Conservation (phyloP, 2,329 filamentous ascomycete species). For the Bipolaris bicolor region DNA sequence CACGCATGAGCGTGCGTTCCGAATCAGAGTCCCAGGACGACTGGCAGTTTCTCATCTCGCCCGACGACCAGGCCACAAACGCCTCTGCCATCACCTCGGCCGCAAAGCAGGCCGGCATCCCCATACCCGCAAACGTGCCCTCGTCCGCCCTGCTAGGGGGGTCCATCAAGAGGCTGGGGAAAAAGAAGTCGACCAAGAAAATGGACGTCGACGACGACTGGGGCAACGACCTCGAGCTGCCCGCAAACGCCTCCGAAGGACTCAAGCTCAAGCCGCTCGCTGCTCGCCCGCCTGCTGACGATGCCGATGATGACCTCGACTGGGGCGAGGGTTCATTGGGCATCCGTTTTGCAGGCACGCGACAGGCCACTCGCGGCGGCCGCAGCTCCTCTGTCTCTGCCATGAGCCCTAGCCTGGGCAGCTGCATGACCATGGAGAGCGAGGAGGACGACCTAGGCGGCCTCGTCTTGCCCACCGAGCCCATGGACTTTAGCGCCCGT, state of each 20-base stretch:
- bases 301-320: slow-evolving; percentile 85
- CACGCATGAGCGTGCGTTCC: slow-evolving; percentile 81
- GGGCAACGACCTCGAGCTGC: slow-evolving; percentile 58
- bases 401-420: slow-evolving; percentile 90
- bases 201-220: slow-evolving; percentile 58
- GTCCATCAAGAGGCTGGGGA: slow-evolving; percentile 87
- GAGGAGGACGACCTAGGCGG: slow-evolving; percentile 92
- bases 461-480: slow-evolving; percentile 82
- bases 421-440: slow-evolving; percentile 88
- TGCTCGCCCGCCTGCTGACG: slow-evolving; percentile 53
- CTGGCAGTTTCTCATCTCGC: slow-evolving; percentile 82
- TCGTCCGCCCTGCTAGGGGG: slow-evolving; percentile 89
- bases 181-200: slow-evolving; percentile 53
- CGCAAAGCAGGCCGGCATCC: slow-evolving; percentile 87
- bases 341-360: slow-evolving; percentile 86
- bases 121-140: slow-evolving; percentile 84
- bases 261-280: slow-evolving; percentile 53
- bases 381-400: slow-evolving; percentile 87
- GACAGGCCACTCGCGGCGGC: slow-evolving; percentile 76
- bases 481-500: slow-evolving; percentile 80
- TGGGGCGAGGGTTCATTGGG: slow-evolving; percentile 94
- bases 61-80: slow-evolving; percentile 83
- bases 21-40: slow-evolving; percentile 82
- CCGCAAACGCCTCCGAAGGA: slow-evolving; percentile 41
- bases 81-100: slow-evolving; percentile 80